These are phyloP conservation scores for Pseudofabraea citricarpa DNA, from an alignment of 2,329 filamentous ascomycete species.

Conservation along the genomic window DNA sequence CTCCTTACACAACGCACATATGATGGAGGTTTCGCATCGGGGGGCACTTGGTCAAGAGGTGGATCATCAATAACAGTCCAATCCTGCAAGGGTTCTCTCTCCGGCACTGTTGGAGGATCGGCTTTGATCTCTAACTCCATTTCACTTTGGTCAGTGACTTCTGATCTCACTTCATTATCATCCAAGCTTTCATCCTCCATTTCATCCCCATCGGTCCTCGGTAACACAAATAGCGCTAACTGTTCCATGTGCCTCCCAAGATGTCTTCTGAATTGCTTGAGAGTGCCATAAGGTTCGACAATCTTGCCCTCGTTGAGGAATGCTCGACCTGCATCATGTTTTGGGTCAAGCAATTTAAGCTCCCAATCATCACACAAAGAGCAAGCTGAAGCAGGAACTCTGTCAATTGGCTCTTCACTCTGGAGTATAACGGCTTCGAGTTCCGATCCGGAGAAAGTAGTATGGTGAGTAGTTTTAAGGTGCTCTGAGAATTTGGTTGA, in stretches of 20 bases:
- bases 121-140: too few species aligned
- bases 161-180: background rate
- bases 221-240: slow-evolving; percentile 20
- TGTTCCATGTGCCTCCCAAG: slow-evolving; percentile 22
- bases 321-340: slow-evolving; percentile 4
- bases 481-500: slow-evolving; percentile 11
- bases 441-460: slow-evolving; percentile 8
- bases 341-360: slow-evolving; percentile 6
- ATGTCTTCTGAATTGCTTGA: slow-evolving; percentile 16
- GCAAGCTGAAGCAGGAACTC: slow-evolving; percentile 20
- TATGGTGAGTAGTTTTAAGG: slow-evolving; percentile 8
- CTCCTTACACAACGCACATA: too few species aligned
- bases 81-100: too few species aligned
- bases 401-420: slow-evolving; percentile 17
- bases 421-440: slow-evolving; percentile 17
- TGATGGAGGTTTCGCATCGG: too few species aligned
- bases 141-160: background rate
- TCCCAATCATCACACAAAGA: slow-evolving; percentile 28
- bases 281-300: slow-evolving; percentile 10
- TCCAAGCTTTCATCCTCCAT: slow-evolving; percentile 2
- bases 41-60: too few species aligned
- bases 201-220: slow-evolving; percentile 1
- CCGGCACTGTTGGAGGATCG: too few species aligned
- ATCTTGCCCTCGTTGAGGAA: slow-evolving; percentile 7
- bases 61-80: too few species aligned